These are phyloP conservation scores for Capsella bursapastoris DNA, from an alignment of 345 rosid species.

Conservation along the genomic window DNA sequence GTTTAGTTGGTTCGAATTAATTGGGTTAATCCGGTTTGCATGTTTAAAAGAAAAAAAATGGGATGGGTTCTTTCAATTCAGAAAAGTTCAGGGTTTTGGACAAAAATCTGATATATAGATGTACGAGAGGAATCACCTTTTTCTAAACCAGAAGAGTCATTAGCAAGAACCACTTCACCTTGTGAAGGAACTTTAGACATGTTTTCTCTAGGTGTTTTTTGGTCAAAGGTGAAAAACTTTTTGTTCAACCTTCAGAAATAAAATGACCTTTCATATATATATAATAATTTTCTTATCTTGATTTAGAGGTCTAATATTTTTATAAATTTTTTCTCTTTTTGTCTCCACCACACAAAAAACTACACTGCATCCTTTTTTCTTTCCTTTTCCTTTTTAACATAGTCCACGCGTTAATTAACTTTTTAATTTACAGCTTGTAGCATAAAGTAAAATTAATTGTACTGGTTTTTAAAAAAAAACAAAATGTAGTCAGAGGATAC, in stretches of 20 bases:
- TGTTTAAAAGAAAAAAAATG: too few species aligned
- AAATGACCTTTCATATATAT: neutral
- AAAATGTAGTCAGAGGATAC: neutral
- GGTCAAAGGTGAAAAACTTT: neutral
- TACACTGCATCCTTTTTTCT: neutral
- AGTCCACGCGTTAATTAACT: neutral
- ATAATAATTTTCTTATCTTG: neutral
- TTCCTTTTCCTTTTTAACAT: neutral
- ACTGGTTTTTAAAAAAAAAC: neutral
- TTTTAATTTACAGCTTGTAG: neutral
- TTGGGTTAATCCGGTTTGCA: too few species aligned
- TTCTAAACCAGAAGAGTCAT: slow-evolving; percentile 39
- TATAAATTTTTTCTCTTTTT: neutral
- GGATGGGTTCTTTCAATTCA: too few species aligned
- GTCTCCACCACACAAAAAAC: neutral
- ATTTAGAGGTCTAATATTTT: neutral
- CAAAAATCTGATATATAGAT: slow-evolving; percentile 53
- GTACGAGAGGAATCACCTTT: slow-evolving; percentile 51
- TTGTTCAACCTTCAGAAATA: neutral
- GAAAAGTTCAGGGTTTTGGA: slow-evolving; percentile 61
- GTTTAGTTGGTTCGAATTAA: too few species aligned
- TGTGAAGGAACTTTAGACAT: slow-evolving; percentile 36
- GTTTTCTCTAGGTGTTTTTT: neutral
- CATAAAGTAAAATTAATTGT: neutral
- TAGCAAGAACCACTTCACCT: slow-evolving; percentile 29